phyloP scores from a whole-genome alignment of 768 basidiomycete species.

The Mycena galopus region DNA sequence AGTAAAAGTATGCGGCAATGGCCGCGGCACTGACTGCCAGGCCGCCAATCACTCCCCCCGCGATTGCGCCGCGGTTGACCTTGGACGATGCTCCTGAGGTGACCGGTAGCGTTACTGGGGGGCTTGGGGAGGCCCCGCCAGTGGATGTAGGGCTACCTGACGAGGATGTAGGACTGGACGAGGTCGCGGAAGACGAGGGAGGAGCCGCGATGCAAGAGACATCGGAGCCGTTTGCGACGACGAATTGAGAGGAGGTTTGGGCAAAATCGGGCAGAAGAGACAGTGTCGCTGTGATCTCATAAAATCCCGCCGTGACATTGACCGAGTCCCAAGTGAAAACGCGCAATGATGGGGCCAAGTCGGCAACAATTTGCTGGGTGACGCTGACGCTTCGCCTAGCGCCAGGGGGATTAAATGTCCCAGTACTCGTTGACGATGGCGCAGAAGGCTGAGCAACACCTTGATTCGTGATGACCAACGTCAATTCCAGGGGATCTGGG shows the following conservation, averaged over 20 bases:
- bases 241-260: constrained; percentile 44
- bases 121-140: constrained; percentile 27
- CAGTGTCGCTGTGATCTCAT: constrained; percentile 51
- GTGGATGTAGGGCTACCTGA: constrained; percentile 38
- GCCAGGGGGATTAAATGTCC: not conserved
- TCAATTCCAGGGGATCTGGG: not conserved
- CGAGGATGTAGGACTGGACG: constrained; percentile 28
- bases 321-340: constrained; percentile 61
- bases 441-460: not conserved
- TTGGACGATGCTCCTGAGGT: constrained; percentile 43
- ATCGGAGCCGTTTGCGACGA: constrained; percentile 46
- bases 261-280: constrained; percentile 32
- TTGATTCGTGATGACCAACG: not conserved
- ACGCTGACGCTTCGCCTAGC: not conserved
- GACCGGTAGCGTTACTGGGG: constrained; percentile 40
- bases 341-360: constrained; percentile 41
- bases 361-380: not conserved
- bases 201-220: constrained; percentile 49
- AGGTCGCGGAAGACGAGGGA: constrained; percentile 24
- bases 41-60: constrained; percentile 66
- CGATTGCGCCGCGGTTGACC: constrained; percentile 58
- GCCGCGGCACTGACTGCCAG: constrained; percentile 51
- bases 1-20: constrained; percentile 39
- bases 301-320: constrained; percentile 63
- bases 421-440: not conserved